Evolutionary conservation across 2,329 filamentous ascomycete species (phyloP).

Genomic region (Epichloe gansuensis): DNA sequence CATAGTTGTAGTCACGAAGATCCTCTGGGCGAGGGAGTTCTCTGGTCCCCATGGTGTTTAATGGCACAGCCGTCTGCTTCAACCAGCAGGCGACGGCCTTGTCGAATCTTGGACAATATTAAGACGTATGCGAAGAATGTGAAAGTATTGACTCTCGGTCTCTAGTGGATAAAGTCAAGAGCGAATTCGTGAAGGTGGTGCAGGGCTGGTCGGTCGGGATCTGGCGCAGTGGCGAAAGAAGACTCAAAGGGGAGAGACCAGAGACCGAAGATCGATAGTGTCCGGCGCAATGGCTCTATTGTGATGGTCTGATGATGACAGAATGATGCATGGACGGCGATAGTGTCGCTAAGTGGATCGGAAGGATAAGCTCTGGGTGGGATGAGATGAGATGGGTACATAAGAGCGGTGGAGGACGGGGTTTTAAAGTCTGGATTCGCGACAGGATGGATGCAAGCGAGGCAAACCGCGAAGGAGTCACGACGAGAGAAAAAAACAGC

Average conservation of each 20-base stretch:
- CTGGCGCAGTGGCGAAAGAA: neutral
- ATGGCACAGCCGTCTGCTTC: neutral
- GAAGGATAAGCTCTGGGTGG: neutral
- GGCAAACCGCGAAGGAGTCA: neutral
- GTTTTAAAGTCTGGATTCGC: neutral
- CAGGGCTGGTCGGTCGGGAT: neutral
- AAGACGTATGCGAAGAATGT: neutral
- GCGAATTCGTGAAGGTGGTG: neutral
- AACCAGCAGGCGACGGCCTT: neutral
- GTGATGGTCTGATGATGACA: too few species aligned
- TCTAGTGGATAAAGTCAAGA: neutral
- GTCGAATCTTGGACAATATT: too few species aligned
- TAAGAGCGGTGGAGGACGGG: neutral
- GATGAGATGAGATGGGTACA: neutral
- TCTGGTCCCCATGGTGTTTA: constrained; percentile 17
- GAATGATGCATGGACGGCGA: neutral
- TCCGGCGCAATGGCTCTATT: neutral
- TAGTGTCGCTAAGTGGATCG: neutral
- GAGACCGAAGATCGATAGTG: neutral
- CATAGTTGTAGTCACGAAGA: constrained; percentile 58
- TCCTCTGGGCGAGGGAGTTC: constrained; percentile 45
- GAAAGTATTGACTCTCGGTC: neutral
- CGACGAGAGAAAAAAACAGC: neutral
- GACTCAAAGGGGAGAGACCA: neutral
- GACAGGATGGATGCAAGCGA: neutral